Evolutionary conservation across 192 early-diverging fungal genomes (phyloP), one percentile per base, ranked within the genome.

Genomic region (Chytriomyces hyalinus): DNA sequence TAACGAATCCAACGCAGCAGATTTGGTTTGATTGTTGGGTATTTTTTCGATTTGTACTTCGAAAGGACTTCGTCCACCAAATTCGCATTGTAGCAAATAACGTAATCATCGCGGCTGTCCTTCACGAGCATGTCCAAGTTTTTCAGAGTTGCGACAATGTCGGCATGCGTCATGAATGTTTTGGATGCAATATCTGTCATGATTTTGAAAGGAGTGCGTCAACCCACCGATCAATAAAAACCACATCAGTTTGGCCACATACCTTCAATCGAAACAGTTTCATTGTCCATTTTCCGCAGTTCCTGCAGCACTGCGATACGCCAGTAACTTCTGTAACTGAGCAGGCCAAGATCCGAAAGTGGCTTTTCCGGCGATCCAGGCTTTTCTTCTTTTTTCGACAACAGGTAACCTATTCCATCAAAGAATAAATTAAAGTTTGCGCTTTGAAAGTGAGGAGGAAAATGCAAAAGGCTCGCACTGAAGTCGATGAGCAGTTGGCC

Each of bases 321-420:
- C 53, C 53, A 57, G 53, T 57, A 57, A 20, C 53, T 57, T 49
- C 92, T 84, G 75, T 96, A 98, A 60, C 93, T 92, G 36, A 94
- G 84, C 24, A 91, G 83, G 10, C 95, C 96, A 46, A 97, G 89
- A 61, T 93, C 93, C 20, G 94, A 96, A 10, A 98, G 82, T 8
- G 96, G 96, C 78, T 94, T 95, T 78, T 98, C 96, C 44, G 95
- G 96, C 1, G 93, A 91, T 46, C 96, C 96, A 9, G 90, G 88
- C 45, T 88, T 87, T 28, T 90, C 86, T 62, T 96, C 94, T 6
- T 85, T 84, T 72, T 87, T 92, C 0, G 94, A 92, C 73, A 98
- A 72, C 57, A 94, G 89, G 74, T 98, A 98, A 73, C 93, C 93
- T 94, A 46, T 2, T 53, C 51, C 20, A 15, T 20, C 47, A 26